A percentile compares a stretch with the other conserved stretches of the same genome.
Conservation (phyloP, 2,329 filamentous ascomycete genomes). For the Colletotrichum aenigma region DNA sequence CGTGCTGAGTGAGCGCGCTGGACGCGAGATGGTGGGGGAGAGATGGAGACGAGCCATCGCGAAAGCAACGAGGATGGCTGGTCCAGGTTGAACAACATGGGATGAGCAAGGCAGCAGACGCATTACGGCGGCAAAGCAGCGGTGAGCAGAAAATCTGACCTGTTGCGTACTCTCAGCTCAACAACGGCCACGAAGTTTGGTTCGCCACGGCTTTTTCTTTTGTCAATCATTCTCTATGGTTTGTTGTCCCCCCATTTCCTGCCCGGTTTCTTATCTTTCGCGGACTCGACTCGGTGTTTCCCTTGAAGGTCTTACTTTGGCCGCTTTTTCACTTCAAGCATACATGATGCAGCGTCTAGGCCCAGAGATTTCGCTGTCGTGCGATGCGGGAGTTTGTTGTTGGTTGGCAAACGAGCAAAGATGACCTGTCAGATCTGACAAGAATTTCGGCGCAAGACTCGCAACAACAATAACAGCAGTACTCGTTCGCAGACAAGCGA, state of each 20-base stretch:
- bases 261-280: background rate
- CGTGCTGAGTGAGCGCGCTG: conserved; percentile 10
- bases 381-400: background rate
- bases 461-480: background rate
- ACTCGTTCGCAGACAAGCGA: background rate
- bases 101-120: background rate
- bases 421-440: conserved; percentile 19
- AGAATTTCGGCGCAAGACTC: conserved; percentile 1
- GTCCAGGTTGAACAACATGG: background rate
- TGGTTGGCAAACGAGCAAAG: conserved; percentile 7
- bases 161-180: background rate
- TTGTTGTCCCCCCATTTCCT: background rate
- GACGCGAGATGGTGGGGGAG: conserved; percentile 5
- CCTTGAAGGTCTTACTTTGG: background rate
- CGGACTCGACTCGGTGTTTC: background rate
- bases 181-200: background rate
- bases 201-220: background rate
- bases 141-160: conserved; percentile 19
- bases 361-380: background rate
- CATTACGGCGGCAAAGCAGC: conserved; percentile 16
- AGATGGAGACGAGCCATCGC: background rate
- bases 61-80: background rate
- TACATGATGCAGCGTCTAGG: background rate
- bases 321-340: background rate
- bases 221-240: background rate